Percentiles rank a stretch among this genome's conserved stretches.
Evolutionary conservation across 495 filamentous ascomycete genomes (phyloP).

Genomic region (Recurvomyces mirabilis): DNA sequence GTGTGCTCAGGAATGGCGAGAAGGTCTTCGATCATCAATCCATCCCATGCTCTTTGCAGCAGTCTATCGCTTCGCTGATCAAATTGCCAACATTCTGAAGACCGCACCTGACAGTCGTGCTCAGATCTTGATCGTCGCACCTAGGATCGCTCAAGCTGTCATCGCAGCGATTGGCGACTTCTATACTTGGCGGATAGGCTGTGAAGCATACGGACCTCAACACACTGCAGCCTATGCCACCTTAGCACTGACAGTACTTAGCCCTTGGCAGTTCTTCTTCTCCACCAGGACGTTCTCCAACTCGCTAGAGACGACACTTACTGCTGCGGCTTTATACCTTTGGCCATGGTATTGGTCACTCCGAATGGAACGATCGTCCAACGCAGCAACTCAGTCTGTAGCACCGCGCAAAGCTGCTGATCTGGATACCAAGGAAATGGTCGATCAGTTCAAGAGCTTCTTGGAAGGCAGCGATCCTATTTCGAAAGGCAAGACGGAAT

Average conservation of each 20-base stretch:
- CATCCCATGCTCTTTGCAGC: slow-evolving; percentile 76
- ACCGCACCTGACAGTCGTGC: slow-evolving; percentile 42
- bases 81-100: slow-evolving; percentile 39
- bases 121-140: slow-evolving; percentile 56
- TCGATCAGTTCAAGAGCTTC: neutral
- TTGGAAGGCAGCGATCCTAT: neutral
- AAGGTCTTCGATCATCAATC: slow-evolving; percentile 83
- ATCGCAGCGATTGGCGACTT: slow-evolving; percentile 73
- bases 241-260: slow-evolving; percentile 62
- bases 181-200: slow-evolving; percentile 78
- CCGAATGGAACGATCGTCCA: neutral
- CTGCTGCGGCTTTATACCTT: slow-evolving; percentile 61
- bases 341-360: slow-evolving; percentile 76
- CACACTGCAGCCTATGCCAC: slow-evolving; percentile 51
- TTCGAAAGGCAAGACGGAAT: too few species aligned
- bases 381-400: neutral
- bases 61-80: slow-evolving; percentile 54
- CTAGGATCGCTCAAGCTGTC: slow-evolving; percentile 63
- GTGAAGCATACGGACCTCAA: slow-evolving; percentile 54
- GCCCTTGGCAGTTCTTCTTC: slow-evolving; percentile 95
- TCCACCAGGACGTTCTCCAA: slow-evolving; percentile 90
- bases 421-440: neutral
- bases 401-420: neutral
- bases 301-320: slow-evolving; percentile 80
- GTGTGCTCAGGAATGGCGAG: slow-evolving; percentile 69